A percentile compares a stretch with the other conserved stretches of the same genome.
Conservation (phyloP, 2,329 filamentous ascomycete genomes). For the Thelonectria blattea region DNA sequence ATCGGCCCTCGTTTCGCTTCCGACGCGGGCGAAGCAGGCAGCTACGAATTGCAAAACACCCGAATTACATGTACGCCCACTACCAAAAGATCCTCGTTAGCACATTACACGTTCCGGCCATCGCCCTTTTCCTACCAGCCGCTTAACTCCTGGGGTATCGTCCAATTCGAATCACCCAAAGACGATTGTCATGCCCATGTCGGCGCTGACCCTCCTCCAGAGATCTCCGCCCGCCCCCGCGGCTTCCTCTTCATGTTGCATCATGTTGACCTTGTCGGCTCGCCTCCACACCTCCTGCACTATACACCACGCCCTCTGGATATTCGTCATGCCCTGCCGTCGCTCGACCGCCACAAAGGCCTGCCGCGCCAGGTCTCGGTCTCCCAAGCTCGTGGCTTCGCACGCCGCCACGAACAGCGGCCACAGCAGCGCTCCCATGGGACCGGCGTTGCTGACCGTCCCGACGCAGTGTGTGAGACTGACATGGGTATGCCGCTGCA, state of each 20-base stretch:
- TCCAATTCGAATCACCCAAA: slow-evolving; percentile 51
- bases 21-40: not conserved
- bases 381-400: slow-evolving; percentile 57
- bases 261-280: slow-evolving; percentile 47
- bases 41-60: not conserved
- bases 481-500: slow-evolving; percentile 59
- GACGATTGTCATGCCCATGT: slow-evolving; percentile 65
- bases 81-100: not conserved
- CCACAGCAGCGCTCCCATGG: slow-evolving; percentile 69
- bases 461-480: slow-evolving; percentile 60
- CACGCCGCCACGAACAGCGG: slow-evolving; percentile 68
- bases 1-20: too few relatives aligned
- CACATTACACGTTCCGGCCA: slow-evolving; percentile 16
- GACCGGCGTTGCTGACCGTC: slow-evolving; percentile 61
- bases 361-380: slow-evolving; percentile 57
- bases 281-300: slow-evolving; percentile 67
- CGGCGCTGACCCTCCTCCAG: slow-evolving; percentile 63
- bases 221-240: slow-evolving; percentile 46
- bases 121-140: slow-evolving; percentile 15
- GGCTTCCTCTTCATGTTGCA: slow-evolving; percentile 35
- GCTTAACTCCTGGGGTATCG: slow-evolving; percentile 38
- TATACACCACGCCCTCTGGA: slow-evolving; percentile 65
- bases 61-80: not conserved
- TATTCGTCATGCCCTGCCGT: slow-evolving; percentile 70
- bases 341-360: slow-evolving; percentile 60